These are phyloP conservation scores for Zizania palustris DNA, from an alignment of 202 grass and related monocot genomes.

Conservation along the genomic window DNA sequence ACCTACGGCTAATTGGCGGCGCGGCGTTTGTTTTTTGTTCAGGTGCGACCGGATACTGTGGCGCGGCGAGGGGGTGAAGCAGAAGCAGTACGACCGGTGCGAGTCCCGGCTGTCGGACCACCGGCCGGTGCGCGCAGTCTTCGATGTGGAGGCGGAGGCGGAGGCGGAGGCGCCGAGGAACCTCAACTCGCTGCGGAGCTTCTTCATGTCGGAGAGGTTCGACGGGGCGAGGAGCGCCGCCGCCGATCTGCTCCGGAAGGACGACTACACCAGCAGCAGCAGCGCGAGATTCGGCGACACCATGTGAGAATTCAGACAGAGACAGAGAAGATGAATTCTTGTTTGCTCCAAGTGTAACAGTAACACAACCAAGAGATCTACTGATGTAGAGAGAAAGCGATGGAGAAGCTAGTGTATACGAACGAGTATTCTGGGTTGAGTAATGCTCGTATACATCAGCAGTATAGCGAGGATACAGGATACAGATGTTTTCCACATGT, in stretches of 20 bases:
- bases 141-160: slow-evolving; percentile 55
- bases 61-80: slow-evolving; percentile 62
- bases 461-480: slow-evolving; percentile 41
- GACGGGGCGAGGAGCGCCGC: slow-evolving; percentile 28
- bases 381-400: neutral
- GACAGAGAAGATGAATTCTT: neutral
- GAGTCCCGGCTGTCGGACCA: slow-evolving; percentile 81
- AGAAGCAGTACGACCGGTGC: slow-evolving; percentile 62
- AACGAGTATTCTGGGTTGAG: slow-evolving; percentile 11
- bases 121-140: slow-evolving; percentile 76
- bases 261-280: slow-evolving; percentile 25
- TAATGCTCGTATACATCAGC: slow-evolving; percentile 29
- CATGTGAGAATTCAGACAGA: neutral
- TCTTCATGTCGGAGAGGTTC: slow-evolving; percentile 76
- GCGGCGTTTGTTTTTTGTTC: neutral
- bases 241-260: slow-evolving; percentile 11
- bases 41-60: slow-evolving; percentile 88
- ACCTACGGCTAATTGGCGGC: neutral
- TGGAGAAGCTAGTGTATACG: neutral
- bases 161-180: slow-evolving; percentile 60
- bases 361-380: neutral
- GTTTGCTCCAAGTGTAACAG: slow-evolving; percentile 23
- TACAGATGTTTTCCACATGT: slow-evolving; percentile 29
- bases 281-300: slow-evolving; percentile 41
- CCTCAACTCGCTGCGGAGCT: slow-evolving; percentile 73